These are phyloP conservation scores for Xanthoceras sorbifolium DNA, from an alignment of 345 rosid species.

Conservation along the genomic window DNA sequence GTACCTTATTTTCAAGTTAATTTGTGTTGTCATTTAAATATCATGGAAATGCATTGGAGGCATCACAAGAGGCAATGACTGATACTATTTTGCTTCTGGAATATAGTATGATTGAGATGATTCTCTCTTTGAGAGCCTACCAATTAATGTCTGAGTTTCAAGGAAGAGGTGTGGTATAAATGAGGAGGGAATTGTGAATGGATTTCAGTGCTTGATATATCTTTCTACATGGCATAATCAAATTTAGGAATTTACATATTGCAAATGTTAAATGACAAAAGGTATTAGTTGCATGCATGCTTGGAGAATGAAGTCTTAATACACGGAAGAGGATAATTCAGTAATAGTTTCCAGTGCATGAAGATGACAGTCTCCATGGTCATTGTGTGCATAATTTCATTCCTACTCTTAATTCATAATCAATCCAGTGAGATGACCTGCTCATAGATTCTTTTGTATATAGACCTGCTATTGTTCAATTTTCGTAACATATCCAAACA, in stretches of 20 bases:
- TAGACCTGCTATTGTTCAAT: constrained; percentile 1
- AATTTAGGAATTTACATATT: neutral
- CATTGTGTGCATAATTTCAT: neutral
- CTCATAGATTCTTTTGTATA: neutral
- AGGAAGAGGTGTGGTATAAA: neutral
- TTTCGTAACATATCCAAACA: neutral
- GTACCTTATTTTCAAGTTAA: neutral
- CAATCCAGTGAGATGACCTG: constrained; percentile 5
- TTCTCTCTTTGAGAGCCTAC: neutral
- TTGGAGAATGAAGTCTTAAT: neutral
- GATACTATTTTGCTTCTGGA: neutral
- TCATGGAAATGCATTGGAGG: neutral
- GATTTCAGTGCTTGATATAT: constrained; percentile 1
- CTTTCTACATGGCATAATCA: neutral
- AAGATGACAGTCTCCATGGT: neutral
- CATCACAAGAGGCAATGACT: neutral
- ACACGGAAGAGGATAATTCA: neutral
- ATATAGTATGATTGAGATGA: neutral
- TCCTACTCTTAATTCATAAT: neutral
- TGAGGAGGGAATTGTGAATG: neutral
- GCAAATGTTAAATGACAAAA: neutral
- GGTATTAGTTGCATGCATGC: neutral
- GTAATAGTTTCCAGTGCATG: neutral
- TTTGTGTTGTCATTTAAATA: neutral
- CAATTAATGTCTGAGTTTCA: neutral